Conservation (phyloP, 257 asterid genomes). For the Solanum paucissectum region DNA sequence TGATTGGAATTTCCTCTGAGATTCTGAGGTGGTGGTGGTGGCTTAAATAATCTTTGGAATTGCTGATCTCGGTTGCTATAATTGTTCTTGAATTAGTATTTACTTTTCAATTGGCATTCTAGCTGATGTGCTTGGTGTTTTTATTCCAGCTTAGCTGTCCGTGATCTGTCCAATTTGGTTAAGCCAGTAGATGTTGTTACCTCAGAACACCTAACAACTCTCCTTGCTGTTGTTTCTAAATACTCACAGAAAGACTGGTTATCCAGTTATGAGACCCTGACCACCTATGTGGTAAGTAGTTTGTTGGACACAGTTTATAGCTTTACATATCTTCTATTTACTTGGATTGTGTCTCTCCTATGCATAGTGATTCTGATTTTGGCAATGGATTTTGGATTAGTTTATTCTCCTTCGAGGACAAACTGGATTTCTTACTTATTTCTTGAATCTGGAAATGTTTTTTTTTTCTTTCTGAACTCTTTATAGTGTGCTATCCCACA, state of each 20-base stretch:
- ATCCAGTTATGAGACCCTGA: slow-evolving; percentile 72
- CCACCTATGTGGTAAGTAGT: slow-evolving; percentile 66
- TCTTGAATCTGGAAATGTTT: not conserved
- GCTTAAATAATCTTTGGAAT: not conserved
- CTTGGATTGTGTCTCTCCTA: not conserved
- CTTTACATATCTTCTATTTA: not conserved
- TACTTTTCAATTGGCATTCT: not conserved
- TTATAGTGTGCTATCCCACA: not conserved
- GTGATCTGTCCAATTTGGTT: slow-evolving; percentile 81
- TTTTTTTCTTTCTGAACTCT: not conserved
- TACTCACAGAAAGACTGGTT: slow-evolving; percentile 94
- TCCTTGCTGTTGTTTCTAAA: slow-evolving; percentile 65
- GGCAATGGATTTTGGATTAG: not conserved
- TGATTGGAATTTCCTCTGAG: not conserved
- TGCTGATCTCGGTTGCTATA: not conserved
- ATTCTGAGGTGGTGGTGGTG: not conserved
- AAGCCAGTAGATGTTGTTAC: slow-evolving; percentile 61
- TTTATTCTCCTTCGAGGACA: not conserved
- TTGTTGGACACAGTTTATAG: not conserved
- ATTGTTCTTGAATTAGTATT: not conserved
- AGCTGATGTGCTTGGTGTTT: not conserved
- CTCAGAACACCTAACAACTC: slow-evolving; percentile 76
- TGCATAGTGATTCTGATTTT: not conserved
- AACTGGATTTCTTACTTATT: not conserved
- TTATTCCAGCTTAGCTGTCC: slow-evolving; percentile 72